Evolutionary conservation across 805 yeast genomes (phyloP), one percentile per base, ranked within the genome.

Genomic region (Ogataea saltuana): DNA sequence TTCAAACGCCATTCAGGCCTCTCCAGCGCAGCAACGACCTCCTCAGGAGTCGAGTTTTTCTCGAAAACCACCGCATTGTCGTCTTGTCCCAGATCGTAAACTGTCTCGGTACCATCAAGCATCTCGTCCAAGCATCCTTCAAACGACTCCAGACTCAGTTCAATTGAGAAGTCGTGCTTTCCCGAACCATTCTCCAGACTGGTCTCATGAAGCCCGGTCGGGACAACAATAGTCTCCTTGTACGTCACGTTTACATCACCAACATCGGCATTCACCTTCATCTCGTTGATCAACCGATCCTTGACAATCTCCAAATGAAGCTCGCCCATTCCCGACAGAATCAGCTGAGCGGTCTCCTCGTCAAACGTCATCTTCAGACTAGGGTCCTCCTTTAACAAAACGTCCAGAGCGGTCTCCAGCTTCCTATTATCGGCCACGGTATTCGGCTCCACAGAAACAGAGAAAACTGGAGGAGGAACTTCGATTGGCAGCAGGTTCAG

Each of bases 241-340:
- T 86, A 91, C 0, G 97, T 85, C 4, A 93, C 96, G 69, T 81
- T 87, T 16, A 93, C 87, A 40, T 83, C 82, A 34, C 97, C 89
- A 29, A 88, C 73, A 23, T 81, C 82, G 1, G 87, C 85, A 43
- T 83, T 80, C 3, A 95, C 96, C 60, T 84, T 83, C 74, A 89
- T 72, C 45, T 88, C 96, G 32, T 76, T 77, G n/a, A 87, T 66
- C 31, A 89, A 72, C 42, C 97, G 72, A 55, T 88, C 93, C 36
- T 73, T 74, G 1, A 93, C 85, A 51, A 93, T 89, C 53, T 93
- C 98, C 38, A 93, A 71, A 66, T 93, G 99, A 36, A 93, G 71
- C 59, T 93, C 98, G 30, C 99, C 99, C 98, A 91, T 91, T 23
- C 99, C 99, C 15, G 96, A 82, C 22, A 93, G 65, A 20, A 90